phyloP scores from a whole-genome alignment of 2,329 filamentous ascomycete species.

The Microdochium paspali region DNA sequence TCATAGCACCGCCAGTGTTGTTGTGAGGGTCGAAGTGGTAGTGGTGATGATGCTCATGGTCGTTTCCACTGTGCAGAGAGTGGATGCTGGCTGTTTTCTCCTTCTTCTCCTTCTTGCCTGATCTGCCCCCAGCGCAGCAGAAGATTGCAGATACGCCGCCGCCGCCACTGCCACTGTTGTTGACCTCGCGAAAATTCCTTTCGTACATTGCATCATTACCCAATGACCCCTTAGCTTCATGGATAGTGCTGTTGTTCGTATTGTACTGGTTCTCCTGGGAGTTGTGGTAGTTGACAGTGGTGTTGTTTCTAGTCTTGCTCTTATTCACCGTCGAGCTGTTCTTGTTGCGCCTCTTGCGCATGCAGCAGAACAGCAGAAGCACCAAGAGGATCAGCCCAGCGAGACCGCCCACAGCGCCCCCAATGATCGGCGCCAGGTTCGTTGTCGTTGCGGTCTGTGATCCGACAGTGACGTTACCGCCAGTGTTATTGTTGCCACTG shows the following conservation, averaged over 20 bases:
- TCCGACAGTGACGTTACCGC: background rate
- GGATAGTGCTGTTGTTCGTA: background rate
- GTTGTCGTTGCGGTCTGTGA: background rate
- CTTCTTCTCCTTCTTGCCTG: background rate
- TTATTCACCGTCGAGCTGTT: background rate
- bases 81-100: background rate
- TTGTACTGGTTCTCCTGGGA: background rate
- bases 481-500: background rate
- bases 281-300: background rate
- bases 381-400: background rate
- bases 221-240: background rate
- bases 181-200: background rate
- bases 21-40: background rate
- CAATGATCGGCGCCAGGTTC: background rate
- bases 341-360: slow-evolving; percentile 1
- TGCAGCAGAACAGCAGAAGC: slow-evolving; percentile 2
- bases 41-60: background rate
- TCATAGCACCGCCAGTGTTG: background rate
- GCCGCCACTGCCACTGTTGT: background rate
- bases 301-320: background rate
- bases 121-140: background rate
- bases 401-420: background rate
- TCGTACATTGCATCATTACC: background rate
- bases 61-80: background rate
- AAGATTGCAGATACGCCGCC: background rate